Evolutionary conservation across 2,329 filamentous ascomycete species (phyloP), one percentile per base, ranked within the genome.

Genomic region (Rhinocladiella mackenziei): DNA sequence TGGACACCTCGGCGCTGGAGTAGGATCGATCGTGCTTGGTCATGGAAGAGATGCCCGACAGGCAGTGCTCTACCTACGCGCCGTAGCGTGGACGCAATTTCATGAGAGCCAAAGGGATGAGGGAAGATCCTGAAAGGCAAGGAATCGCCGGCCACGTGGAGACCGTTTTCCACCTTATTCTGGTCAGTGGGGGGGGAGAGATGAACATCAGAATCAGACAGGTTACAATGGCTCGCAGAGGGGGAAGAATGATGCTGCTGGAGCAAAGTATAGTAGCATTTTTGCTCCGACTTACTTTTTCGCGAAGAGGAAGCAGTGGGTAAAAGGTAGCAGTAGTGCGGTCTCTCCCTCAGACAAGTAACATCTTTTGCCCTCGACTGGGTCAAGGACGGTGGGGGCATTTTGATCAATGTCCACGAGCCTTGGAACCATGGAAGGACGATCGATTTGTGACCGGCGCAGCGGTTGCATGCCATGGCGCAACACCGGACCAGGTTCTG

Each of bases 11-110:
- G 36, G 36, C 42, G 43, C 39, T 42, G 45, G 39, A 40, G 34
- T 38, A 30, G 31, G 42, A 52, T 10, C 37, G 51, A 38, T 51
- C 34, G 49, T 55, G 52, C 40, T 56, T 55, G 45, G 48, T 44
- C 55, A 58, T 58, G 44, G 51, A 48, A 43, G 32, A 54, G 48
- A 49, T 40, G 47, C 45, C 45, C 35, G 32, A 39, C 28, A 32
- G 42, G 45, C 39, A 44, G 43, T 39, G 43, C 43, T 49, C 50
- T 45, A n/a, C n/a, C 31, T 40, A 48, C 33, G 28, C 20, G 32
- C 44, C 45, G 40, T 54, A 54, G 51, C 51, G 51, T 43, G 22
- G 17, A 20, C 39, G 48, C 48, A 51, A 54, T 51, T 41, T 54
- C 48, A 48, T 50, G 35, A 41, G 38, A 34, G 25, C 29, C 22